These are phyloP conservation scores for Fusarium coicis DNA, from an alignment of 2,329 filamentous ascomycete genomes.

Conservation along the genomic window DNA sequence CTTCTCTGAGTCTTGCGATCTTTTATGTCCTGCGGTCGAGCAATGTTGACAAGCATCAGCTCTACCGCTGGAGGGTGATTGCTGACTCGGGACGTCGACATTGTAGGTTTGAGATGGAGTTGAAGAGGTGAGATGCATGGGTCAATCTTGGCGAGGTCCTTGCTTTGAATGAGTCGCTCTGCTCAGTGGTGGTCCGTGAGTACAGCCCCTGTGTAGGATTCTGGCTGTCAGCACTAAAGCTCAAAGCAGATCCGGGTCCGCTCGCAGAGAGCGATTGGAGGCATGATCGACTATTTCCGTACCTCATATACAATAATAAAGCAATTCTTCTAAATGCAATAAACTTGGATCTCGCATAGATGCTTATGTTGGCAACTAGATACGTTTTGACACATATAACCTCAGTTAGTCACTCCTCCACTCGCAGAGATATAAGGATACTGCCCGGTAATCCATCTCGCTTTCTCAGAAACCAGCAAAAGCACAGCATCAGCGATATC, in stretches of 20 bases:
- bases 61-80: neutral
- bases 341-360: too few species aligned
- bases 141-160: rapidly evolving
- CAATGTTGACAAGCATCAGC: neutral
- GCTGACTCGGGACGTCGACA: neutral
- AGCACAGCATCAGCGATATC: neutral
- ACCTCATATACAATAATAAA: too few species aligned
- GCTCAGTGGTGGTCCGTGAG: neutral
- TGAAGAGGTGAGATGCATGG: neutral
- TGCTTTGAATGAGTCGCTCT: rapidly evolving
- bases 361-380: too few species aligned
- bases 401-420: neutral
- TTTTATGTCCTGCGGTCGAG: neutral
- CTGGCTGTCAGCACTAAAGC: neutral
- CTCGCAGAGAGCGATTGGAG: neutral
- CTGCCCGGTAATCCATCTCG: neutral
- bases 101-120: neutral
- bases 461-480: neutral
- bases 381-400: too few species aligned
- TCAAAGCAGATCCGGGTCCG: neutral
- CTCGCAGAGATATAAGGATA: neutral
- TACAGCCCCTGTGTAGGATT: neutral
- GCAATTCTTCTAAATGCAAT: too few species aligned
- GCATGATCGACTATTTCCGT: too few species aligned
- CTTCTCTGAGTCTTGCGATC: neutral